Base-by-base conservation (phyloP, 306 rosid species). In the Lupinus albus region DNA sequence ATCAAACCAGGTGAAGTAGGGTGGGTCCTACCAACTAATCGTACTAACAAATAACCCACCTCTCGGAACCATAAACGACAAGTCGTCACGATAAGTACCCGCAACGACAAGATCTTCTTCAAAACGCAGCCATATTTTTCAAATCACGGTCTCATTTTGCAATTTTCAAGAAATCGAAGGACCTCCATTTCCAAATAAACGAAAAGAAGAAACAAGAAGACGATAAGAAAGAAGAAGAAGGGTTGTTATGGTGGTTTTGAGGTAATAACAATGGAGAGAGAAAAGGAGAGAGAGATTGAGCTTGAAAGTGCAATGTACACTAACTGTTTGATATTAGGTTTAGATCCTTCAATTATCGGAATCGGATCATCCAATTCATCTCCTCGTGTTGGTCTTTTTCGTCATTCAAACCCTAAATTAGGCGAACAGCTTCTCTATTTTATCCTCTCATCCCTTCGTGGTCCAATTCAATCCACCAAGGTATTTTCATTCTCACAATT, bases 281-380 rank as follows among this genome's bases (percentile, higher is more conserved):
- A 94, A 82, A 94, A 94, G 78, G 99, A 94, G 86, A 81, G 99
- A 80, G 99, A 94, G 85, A 88, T 88, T 35, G 99, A 94, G 87
- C 88, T 94, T 0, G 99, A 94, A 75, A 94, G 97, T 75, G 96
- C 98, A 86, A 93, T 90, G 98, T 93, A 89, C 84, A 93, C 98
- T 4, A 93, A 93, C 85, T 93, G 97, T 64, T 82, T 94, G 86
- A 78, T 94, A 2, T 82, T 94, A 63, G 99, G 99, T 51, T 78
- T 94, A 86, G 99, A 94, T 94, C 99, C 99, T 77, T 86, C 88
- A 48, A 76, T 94, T 45, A 84, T 94, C 79, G 99, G 97, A 64
- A 81, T 86, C 64, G 96, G 95, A 82, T 95, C 84, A 45, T 76
- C 97, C 70, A 86, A 80, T 74, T 84, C 91, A 18, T 61, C 85